A percentile compares a stretch with the other conserved stretches of the same genome.
These are phyloP conservation scores for Amborella trichopoda DNA, from an alignment of 164 flowering plant species.

Conservation along the genomic window DNA sequence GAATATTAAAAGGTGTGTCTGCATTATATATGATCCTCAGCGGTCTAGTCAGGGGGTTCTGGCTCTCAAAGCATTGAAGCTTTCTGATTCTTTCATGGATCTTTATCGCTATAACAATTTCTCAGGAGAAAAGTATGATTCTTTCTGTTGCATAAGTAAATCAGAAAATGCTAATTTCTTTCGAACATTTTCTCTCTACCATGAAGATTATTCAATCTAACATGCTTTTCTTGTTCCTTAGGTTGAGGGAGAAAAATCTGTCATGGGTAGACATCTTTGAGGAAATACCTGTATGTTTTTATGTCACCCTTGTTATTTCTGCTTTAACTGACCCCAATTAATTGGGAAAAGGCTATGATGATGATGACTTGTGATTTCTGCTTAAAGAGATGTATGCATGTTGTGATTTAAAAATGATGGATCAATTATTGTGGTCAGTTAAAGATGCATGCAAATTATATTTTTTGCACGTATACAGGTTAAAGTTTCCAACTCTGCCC, in stretches of 20 bases:
- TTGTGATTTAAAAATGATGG: too few relatives aligned
- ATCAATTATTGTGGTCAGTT: too few relatives aligned
- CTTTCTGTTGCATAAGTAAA: not conserved
- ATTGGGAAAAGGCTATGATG: too few relatives aligned
- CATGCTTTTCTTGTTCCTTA: slow-evolving; percentile 19
- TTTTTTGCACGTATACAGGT: slow-evolving; percentile 36
- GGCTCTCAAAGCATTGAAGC: slow-evolving; percentile 93
- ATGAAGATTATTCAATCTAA: not conserved
- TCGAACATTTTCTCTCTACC: too few relatives aligned
- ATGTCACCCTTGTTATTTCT: slow-evolving; percentile 3
- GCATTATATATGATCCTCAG: slow-evolving; percentile 94
- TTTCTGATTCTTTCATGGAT: slow-evolving; percentile 96
- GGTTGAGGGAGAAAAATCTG: slow-evolving; percentile 92
- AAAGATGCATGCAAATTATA: too few relatives aligned
- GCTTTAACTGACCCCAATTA: too few relatives aligned
- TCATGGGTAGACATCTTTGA: slow-evolving; percentile 98
- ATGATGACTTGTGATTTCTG: too few relatives aligned
- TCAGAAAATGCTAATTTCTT: too few relatives aligned
- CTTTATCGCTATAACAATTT: slow-evolving; percentile 75
- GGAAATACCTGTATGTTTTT: slow-evolving; percentile 81
- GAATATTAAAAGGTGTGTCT: slow-evolving; percentile 89
- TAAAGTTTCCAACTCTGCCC: slow-evolving; percentile 96
- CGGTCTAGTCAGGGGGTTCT: slow-evolving; percentile 84
- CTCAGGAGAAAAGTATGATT: slow-evolving; percentile 81
- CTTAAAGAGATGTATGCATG: not conserved